Percentiles rank a stretch among this genome's conserved stretches.
phyloP scores from a whole-genome alignment of 768 basidiomycete genomes.

The Lactarius hengduanensis region DNA sequence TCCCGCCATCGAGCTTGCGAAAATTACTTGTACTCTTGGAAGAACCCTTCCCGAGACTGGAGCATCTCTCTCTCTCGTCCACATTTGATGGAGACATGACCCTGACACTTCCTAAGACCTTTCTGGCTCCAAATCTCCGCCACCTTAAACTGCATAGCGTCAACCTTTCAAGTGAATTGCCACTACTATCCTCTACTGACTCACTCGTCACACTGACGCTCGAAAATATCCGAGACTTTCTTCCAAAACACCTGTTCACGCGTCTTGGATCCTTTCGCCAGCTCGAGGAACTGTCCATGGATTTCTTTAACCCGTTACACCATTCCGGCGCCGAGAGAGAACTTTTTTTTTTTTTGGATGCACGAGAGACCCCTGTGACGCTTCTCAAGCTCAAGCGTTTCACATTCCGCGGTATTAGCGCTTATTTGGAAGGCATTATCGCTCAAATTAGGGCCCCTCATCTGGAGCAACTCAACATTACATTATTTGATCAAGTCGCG shows the following conservation, averaged over 20 bases:
- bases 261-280: background rate
- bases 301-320: background rate
- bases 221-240: background rate
- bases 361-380: background rate
- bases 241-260: background rate
- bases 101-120: background rate
- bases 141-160: background rate
- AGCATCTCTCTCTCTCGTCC: background rate
- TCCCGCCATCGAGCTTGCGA: background rate
- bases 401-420: background rate
- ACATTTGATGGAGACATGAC: background rate
- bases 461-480: background rate
- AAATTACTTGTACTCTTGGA: background rate
- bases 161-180: background rate
- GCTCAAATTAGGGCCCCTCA: background rate
- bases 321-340: background rate
- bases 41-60: background rate
- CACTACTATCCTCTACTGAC: background rate
- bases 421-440: slow-evolving; percentile 11
- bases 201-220: background rate
- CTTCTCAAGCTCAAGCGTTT: background rate
- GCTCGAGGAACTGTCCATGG: slow-evolving; percentile 8
- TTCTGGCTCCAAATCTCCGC: slow-evolving; percentile 3
- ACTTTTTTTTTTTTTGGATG: background rate
- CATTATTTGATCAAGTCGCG: background rate